Conservation (phyloP, 2,329 filamentous ascomycete species). For the Shiraia sp. region DNA sequence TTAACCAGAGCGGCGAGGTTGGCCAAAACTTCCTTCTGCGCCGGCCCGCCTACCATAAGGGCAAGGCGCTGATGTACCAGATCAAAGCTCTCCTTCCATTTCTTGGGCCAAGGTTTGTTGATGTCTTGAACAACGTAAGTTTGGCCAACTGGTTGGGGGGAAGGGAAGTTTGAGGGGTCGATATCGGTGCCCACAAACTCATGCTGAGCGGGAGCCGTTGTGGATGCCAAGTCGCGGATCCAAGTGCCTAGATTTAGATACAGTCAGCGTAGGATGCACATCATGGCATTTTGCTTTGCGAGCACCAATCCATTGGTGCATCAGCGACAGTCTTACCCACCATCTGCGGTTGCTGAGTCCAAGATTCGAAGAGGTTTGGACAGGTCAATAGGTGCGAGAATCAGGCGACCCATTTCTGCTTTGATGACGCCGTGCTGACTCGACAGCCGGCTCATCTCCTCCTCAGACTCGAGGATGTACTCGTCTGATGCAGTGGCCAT, state of each 20-base stretch:
- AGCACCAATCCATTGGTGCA: not conserved
- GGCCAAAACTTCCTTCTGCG: not conserved
- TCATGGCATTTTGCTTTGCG: too few relatives aligned
- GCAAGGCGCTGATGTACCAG: constrained; percentile 11
- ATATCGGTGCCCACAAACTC: constrained; percentile 7
- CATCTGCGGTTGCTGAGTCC: constrained; percentile 7
- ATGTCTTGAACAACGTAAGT: constrained; percentile 7
- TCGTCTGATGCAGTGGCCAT: too few relatives aligned
- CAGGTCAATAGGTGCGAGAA: constrained; percentile 8
- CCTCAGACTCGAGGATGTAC: constrained; percentile 3
- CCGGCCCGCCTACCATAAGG: not conserved
- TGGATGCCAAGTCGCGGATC: too few relatives aligned
- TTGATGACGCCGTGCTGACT: constrained; percentile 6
- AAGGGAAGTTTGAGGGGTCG: not conserved
- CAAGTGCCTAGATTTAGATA: too few relatives aligned
- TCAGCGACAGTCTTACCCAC: not conserved
- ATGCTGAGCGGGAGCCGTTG: not conserved
- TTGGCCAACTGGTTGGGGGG: not conserved
- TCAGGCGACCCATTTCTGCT: not conserved
- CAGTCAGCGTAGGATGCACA: too few relatives aligned
- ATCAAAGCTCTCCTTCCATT: constrained; percentile 7
- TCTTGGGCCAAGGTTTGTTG: constrained; percentile 6
- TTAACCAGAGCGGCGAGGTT: not conserved
- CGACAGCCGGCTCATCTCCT: constrained; percentile 3
- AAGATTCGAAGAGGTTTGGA: constrained; percentile 1